phyloP scores from a whole-genome alignment of 1,284 basidiomycete species.

The Acaromyces ingoldii region DNA sequence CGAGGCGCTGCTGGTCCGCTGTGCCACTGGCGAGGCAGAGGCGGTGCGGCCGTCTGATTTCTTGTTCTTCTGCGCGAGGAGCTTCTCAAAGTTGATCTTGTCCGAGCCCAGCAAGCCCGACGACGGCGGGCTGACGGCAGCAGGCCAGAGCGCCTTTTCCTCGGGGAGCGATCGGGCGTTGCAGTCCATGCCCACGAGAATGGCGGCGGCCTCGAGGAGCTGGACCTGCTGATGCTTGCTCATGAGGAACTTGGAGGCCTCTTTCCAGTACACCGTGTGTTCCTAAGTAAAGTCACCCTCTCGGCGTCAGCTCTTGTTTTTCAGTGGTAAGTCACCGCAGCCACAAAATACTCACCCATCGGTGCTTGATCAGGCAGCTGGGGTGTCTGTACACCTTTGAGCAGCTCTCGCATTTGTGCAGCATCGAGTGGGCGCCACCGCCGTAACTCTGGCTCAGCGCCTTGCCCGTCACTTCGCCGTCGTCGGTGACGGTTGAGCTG shows the following conservation, averaged over 20 bases:
- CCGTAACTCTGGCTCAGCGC: conserved; percentile 11
- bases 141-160: conserved; percentile 71
- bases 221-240: conserved; percentile 98
- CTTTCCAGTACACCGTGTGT: conserved; percentile 93
- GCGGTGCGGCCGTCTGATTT: background rate
- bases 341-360: conserved; percentile 61
- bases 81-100: conserved; percentile 50
- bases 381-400: conserved; percentile 84
- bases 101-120: conserved; percentile 54
- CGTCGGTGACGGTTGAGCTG: conserved; percentile 51
- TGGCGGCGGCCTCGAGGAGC: conserved; percentile 91
- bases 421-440: conserved; percentile 45
- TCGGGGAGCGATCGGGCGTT: conserved; percentile 75
- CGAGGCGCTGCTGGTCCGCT: conserved; percentile 8
- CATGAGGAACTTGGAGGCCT: conserved; percentile 85
- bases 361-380: conserved; percentile 89
- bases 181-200: conserved; percentile 62
- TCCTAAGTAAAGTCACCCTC: conserved; percentile 54
- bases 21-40: conserved; percentile 14
- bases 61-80: conserved; percentile 37
- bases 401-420: conserved; percentile 80
- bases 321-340: too few species aligned
- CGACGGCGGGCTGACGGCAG: conserved; percentile 55
- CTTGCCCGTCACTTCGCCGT: conserved; percentile 48
- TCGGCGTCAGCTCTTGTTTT: too few species aligned